Evolutionary conservation across 2,329 filamentous ascomycete genomes (phyloP), one percentile per base, ranked within the genome.

Genomic region (Pyrenophora tritici-repentis): DNA sequence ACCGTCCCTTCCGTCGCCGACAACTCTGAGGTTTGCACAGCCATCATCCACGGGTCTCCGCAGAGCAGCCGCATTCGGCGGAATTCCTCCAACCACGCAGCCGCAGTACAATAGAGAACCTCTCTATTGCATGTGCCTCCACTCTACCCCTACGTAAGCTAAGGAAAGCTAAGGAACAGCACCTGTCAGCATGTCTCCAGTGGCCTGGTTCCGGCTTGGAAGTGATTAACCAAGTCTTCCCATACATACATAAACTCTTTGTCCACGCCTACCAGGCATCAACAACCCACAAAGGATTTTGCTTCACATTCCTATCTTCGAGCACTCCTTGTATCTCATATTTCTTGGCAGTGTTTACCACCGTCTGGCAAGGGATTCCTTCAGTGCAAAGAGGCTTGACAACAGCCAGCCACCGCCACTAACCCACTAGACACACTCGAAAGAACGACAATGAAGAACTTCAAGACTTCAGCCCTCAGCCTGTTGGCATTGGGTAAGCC

Each of bases 401-500:
- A 29, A 29, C 26, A 29, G 10, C 26, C 26, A 29, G 26, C 26
- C 26, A 9, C 10, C 26, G 10, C 10, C 26, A 29, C 26, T 3
- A 29, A 29, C 9, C n/a, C 1, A 24, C 12, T 9, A 24, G 22
- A 24, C 22, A 24, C 8, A 7, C 22, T 16, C 20, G 14, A 26
- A 40, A 0, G 6, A 20, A 17, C 49, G 47, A 54, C 38, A 12
- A 61, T 59, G 65, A 52, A 49, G 47, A 43, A 24, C 29, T 50
- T 45, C 33, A 61, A 41, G 40, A 50, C 46, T n/a, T 41, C 60
- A 14, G 51, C 54, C 18, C 48, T 59, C 32, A 62, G 64, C 34
- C 53, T 71, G 12, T 41, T 66, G 42, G 66, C 65, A 16, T 45
- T 72, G 17, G 63, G 69, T 71, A 47, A 56, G 66, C 13, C 10